These are phyloP conservation scores for Gaeumannomyces sp. DNA, from an alignment of 2,329 filamentous ascomycete genomes.

Conservation along the genomic window DNA sequence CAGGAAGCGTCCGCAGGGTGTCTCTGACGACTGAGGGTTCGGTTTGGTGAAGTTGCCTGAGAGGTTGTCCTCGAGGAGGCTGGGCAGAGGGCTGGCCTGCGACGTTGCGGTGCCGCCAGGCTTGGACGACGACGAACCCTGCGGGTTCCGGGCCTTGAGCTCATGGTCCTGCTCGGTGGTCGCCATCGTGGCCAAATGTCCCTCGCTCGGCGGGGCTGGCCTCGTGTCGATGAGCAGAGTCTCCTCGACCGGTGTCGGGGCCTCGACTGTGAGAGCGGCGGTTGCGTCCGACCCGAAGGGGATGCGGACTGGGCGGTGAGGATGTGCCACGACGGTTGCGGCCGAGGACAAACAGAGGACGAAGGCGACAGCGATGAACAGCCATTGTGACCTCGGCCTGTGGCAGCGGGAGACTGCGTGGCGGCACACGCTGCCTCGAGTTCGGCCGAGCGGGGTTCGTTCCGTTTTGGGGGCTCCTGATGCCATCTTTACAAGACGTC, in stretches of 20 bases:
- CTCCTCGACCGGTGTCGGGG: constrained; percentile 30
- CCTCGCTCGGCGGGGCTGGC: constrained; percentile 19
- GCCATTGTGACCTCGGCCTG: constrained; percentile 23
- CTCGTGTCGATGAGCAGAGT: constrained; percentile 22
- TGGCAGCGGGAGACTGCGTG: constrained; percentile 8
- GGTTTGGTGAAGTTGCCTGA: constrained; percentile 52
- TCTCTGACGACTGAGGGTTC: constrained; percentile 24
- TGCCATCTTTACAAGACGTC: constrained; percentile 5
- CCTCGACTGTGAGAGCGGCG: constrained; percentile 10
- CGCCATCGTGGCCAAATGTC: constrained; percentile 31
- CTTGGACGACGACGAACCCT: constrained; percentile 9
- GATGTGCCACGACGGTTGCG: constrained; percentile 12
- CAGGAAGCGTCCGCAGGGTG: constrained; percentile 62
- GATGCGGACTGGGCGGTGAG: constrained; percentile 19
- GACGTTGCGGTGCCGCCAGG: constrained; percentile 12
- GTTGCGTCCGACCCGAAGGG: constrained; percentile 15
- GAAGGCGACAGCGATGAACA: constrained; percentile 17
- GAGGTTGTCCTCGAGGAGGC: constrained; percentile 60
- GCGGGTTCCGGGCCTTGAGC: constrained; percentile 17
- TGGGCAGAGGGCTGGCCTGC: constrained; percentile 43
- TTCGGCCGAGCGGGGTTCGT: not conserved
- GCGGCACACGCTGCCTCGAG: not conserved
- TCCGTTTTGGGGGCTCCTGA: not conserved
- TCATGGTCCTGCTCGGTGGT: constrained; percentile 23
- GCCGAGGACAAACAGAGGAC: constrained; percentile 22